A percentile compares a stretch with the other conserved stretches of the same genome.
Evolutionary conservation across 78 protist genomes (phyloP).

Genomic region (Parvularia atlantis): DNA sequence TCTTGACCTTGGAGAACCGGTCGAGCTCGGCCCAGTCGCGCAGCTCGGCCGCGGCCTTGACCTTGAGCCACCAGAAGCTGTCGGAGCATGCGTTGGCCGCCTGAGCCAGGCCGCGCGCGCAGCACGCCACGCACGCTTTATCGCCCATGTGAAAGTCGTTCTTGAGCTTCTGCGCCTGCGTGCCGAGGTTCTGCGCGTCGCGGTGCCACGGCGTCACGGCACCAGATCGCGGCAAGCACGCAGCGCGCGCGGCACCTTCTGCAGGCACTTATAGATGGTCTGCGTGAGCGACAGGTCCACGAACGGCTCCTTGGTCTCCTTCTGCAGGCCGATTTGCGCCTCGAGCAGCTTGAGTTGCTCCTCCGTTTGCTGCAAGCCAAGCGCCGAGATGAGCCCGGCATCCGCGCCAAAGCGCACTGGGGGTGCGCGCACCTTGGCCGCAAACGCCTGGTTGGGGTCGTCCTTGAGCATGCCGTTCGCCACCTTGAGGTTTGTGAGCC

Average conservation of each 20-base stretch:
- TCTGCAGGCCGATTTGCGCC: background rate
- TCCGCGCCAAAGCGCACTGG: too few relatives aligned
- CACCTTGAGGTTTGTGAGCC: background rate
- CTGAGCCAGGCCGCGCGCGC: too few relatives aligned
- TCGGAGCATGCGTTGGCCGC: too few relatives aligned
- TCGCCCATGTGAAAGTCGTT: constrained; percentile 1
- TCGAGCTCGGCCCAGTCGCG: constrained; percentile 23
- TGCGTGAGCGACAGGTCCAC: background rate
- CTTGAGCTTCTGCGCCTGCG: constrained; percentile 2
- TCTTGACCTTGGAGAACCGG: constrained; percentile 1
- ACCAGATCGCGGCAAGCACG: too few relatives aligned
- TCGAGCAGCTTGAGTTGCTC: constrained; percentile 19
- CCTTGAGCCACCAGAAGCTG: constrained; percentile 23
- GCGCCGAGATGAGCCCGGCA: too few relatives aligned
- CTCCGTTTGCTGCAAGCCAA: background rate
- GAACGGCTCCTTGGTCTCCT: background rate
- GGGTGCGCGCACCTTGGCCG: too few relatives aligned
- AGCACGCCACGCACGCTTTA: too few relatives aligned
- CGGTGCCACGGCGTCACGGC: too few relatives aligned
- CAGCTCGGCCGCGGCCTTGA: background rate
- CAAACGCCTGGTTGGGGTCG: too few relatives aligned
- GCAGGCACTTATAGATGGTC: background rate
- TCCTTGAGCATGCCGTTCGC: background rate
- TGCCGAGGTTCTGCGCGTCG: too few relatives aligned
- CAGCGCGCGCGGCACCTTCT: too few relatives aligned